Evolutionary conservation across 208 protist species (phyloP), one percentile per base, ranked within the genome.

Genomic region (Phytomonas sp.): DNA sequence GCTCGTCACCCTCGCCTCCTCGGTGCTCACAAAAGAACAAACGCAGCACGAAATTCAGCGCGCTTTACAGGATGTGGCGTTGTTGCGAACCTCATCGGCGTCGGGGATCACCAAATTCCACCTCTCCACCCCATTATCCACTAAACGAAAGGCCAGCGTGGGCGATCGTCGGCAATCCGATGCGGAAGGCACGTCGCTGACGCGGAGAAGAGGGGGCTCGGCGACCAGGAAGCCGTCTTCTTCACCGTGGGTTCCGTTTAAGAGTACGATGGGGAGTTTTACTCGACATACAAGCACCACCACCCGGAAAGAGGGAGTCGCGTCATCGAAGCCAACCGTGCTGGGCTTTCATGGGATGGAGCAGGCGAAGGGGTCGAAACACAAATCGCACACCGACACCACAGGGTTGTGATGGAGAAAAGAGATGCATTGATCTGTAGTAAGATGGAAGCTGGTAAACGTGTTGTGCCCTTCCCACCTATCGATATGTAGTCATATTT

Each of bases 21-120:
- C 89, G 13, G 87, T 93, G 36, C 70, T 93, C 34, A 68, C 72
- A 17, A 87, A 85, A 69, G 83, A 78, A 60, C 79, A 90, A 59
- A 87, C 90, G 36, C 79, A 84, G 66, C 40, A 51, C 40, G 40
- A 51, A 20, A 51, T 51, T 51, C 9, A 51, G 13, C 40, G 40
- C 9, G 40, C 40, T 15, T 15, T 51, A 1, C 40, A 51, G 13
- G 40, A 51, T 6, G 40, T 51, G 40, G 40, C 4, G 13, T 6
- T 51, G 40, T 20, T 15, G 40, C 9, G 9, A 15, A 51, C 13
- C 9, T 51, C 40, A 2, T 51, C 40, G 36, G 9, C 36, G 13
- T 51, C 40, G 1, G 40, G 40, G 40, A 6, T 15, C 20, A 2
- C 3, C 3, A 51, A 51, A 51, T 20, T 51, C 9, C 9, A 51